Base-by-base conservation (phyloP, 139 green algal species). In the Chlamydomonas asymmetrica region DNA sequence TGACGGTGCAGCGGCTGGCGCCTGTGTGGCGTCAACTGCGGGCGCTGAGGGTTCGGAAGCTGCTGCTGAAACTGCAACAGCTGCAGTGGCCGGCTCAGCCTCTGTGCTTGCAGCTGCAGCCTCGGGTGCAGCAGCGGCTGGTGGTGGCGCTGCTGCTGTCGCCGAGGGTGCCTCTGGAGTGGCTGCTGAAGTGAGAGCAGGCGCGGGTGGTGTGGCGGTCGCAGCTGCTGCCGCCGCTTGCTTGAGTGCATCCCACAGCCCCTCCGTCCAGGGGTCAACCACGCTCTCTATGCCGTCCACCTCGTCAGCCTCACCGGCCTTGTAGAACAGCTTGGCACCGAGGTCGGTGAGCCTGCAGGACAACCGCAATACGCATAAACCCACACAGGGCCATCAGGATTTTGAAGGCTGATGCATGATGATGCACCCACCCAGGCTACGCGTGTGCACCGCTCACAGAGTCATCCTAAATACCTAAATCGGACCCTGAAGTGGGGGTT, bases 231-330 rank as follows among this genome's bases (percentile, higher is more conserved):
- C 49, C 54, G 56, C 39, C 34, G 23, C 80, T 13, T 73, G 45
- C 22, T 86, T 72, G 20, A 97, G 87, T 2, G 83, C 69, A 0
- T 38, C 71, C 93, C 91, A 96, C 45, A 98, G 80, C 20, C 80
- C 81, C 9, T 93, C 88, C 8, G 78, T 84, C 94, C 95, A 98
- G 3, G 71, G 71, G 10, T 98, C 94, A 40, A 97, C 85, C 34
- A 86, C 73, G 9, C 83, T 72, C 72, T 96, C 92, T 18, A 97
- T 49, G 0, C 94, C 95, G 52, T 98, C 95, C 63, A 98, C 95
- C 84, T 98, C 95, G 78, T 98, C 95, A 27, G 91, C 93, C 77
- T 98, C 95, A 25, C 43, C 79, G 38, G 57, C 78, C 0, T 69
- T 59, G 67, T 93, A 94, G 81, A 98, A 98, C 25, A 63, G 66